phyloP scores from a whole-genome alignment of 345 rosid species.

The Sisymbrium altissimum region DNA sequence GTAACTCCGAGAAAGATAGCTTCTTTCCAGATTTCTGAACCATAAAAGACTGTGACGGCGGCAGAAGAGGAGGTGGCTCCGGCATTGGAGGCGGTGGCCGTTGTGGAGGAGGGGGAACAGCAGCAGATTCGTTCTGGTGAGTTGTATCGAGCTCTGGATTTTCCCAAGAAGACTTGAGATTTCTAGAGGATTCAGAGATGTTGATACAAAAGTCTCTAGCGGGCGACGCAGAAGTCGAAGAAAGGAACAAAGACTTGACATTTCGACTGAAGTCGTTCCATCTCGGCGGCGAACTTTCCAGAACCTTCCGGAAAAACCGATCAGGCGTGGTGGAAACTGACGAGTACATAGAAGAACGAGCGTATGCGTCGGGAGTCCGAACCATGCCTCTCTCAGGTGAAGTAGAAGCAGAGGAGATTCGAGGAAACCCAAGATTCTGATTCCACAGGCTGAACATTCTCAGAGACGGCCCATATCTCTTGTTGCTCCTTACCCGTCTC shows the following conservation, averaged over 20 bases:
- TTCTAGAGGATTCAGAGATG: slow-evolving; percentile 36
- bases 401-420: slow-evolving; percentile 47
- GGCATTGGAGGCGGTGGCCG: slow-evolving; percentile 40
- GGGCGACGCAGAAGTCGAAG: slow-evolving; percentile 38
- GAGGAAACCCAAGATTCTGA: slow-evolving; percentile 22
- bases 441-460: slow-evolving; percentile 36
- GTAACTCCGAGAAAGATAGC: slow-evolving; percentile 32
- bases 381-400: slow-evolving; percentile 49
- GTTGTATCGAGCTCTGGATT: slow-evolving; percentile 24
- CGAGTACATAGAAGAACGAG: slow-evolving; percentile 38
- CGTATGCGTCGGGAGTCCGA: slow-evolving; percentile 26
- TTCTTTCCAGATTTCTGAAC: slow-evolving; percentile 41
- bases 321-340: slow-evolving; percentile 42
- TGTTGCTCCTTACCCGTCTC: slow-evolving; percentile 22
- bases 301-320: slow-evolving; percentile 27
- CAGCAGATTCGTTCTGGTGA: slow-evolving; percentile 24
- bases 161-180: slow-evolving; percentile 24
- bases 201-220: slow-evolving; percentile 27
- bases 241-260: slow-evolving; percentile 37
- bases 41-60: slow-evolving; percentile 70
- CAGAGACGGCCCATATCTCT: slow-evolving; percentile 30
- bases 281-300: slow-evolving; percentile 29
- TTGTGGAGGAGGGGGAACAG: slow-evolving; percentile 33
- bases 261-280: slow-evolving; percentile 34
- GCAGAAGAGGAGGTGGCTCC: slow-evolving; percentile 54